phyloP scores from a whole-genome alignment of 768 basidiomycete genomes.

The Russula foetens region DNA sequence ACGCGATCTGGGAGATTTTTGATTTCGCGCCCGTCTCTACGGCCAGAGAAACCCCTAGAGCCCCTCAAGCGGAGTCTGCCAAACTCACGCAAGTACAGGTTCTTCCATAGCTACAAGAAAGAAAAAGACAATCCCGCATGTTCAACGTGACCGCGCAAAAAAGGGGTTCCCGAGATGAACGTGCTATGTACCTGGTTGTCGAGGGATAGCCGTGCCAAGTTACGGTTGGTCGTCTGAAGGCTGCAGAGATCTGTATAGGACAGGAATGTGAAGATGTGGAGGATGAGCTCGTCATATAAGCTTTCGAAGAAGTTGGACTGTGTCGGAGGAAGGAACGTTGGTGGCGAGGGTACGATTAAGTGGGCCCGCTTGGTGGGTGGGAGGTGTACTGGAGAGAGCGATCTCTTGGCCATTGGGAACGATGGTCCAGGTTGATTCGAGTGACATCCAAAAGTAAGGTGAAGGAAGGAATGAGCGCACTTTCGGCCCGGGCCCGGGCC shows the following conservation, averaged over 20 bases:
- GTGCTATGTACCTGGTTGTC: slow-evolving; percentile 53
- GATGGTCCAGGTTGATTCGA: no score
- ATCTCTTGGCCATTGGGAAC: slow-evolving; percentile 23
- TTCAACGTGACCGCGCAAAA: slow-evolving; percentile 15
- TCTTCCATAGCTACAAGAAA: slow-evolving; percentile 52
- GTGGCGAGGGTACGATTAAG: not conserved
- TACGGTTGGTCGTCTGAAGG: slow-evolving; percentile 51
- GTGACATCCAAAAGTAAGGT: not conserved
- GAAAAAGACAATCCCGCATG: slow-evolving; percentile 1
- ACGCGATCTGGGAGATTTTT: slow-evolving; percentile 50
- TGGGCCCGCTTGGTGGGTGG: slow-evolving; percentile 47
- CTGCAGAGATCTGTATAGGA: slow-evolving; percentile 60
- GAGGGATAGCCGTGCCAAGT: slow-evolving; percentile 57
- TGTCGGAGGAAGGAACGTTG: slow-evolving; percentile 18
- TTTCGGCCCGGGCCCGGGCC: no score
- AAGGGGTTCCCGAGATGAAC: slow-evolving; percentile 18
- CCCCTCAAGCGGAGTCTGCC: slow-evolving; percentile 65
- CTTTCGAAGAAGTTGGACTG: slow-evolving; percentile 35
- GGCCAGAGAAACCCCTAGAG: slow-evolving; percentile 49
- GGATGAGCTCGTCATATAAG: slow-evolving; percentile 68
- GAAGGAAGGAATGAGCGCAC: no score
- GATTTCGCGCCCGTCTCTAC: slow-evolving; percentile 49
- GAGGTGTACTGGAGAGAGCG: slow-evolving; percentile 31
- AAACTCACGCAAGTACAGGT: slow-evolving; percentile 53
- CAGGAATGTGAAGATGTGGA: slow-evolving; percentile 67